Evolutionary conservation across 768 basidiomycete genomes (phyloP).

Genomic region (Lyophyllum atratum): DNA sequence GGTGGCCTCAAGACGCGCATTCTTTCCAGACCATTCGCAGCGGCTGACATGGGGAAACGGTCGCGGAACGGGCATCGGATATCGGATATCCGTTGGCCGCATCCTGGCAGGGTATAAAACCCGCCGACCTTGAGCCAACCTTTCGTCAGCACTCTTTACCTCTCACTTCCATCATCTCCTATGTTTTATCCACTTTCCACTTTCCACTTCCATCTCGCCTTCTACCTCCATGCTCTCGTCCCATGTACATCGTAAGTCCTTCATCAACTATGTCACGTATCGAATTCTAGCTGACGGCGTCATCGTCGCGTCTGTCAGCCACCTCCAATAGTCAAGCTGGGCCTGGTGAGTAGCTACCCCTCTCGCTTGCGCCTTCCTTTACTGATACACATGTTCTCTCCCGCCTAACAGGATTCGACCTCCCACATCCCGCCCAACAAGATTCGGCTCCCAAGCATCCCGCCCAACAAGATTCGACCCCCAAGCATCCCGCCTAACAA

Average conservation of each 20-base stretch:
- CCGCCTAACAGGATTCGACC: neutral
- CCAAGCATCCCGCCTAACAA: neutral
- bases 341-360: neutral
- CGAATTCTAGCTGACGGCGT: neutral
- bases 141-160: neutral
- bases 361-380: neutral
- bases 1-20: neutral
- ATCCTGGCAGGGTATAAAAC: neutral
- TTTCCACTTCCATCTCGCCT: neutral
- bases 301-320: neutral
- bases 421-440: neutral
- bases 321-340: neutral
- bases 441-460: neutral
- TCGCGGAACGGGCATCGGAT: neutral
- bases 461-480: neutral
- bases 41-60: neutral
- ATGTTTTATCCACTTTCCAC: neutral
- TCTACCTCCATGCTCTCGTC: neutral
- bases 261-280: neutral
- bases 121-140: neutral
- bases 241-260: neutral
- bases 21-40: too few relatives aligned
- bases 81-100: neutral
- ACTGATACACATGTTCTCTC: neutral
- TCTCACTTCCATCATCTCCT: neutral